Percentiles rank a stretch among this genome's conserved stretches.
These are phyloP conservation scores for Nicotiana rustica DNA, from an alignment of 305 asterid genomes.

Conservation along the genomic window DNA sequence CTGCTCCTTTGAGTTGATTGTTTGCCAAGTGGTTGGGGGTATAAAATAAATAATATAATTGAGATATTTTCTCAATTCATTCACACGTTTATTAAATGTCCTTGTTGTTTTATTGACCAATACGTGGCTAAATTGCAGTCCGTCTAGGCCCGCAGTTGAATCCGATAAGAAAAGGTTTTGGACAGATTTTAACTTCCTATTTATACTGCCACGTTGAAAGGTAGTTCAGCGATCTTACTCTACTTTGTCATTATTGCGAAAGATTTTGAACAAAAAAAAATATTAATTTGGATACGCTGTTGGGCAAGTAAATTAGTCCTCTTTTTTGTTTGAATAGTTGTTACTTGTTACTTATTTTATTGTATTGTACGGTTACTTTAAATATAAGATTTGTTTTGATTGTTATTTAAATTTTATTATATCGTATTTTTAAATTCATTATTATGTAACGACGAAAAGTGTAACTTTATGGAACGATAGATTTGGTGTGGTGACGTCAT, in stretches of 20 bases:
- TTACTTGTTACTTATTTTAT: too few relatives aligned
- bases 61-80: neutral
- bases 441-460: too few relatives aligned
- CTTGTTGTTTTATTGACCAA: neutral
- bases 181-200: neutral
- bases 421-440: too few relatives aligned
- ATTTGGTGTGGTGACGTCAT: too few relatives aligned
- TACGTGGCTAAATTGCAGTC: neutral
- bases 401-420: too few relatives aligned
- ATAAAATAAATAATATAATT: neutral
- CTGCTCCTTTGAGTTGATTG: neutral
- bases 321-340: too few relatives aligned
- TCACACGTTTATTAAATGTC: neutral
- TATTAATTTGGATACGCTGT: neutral
- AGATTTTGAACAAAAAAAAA: neutral
- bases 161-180: neutral
- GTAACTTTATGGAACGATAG: too few relatives aligned
- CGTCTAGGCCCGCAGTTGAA: neutral
- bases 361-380: too few relatives aligned
- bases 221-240: constrained; percentile 21
- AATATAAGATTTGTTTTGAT: too few relatives aligned
- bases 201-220: constrained; percentile 24
- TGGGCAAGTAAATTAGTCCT: neutral
- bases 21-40: neutral
- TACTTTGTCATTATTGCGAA: neutral